A percentile compares a stretch with the other conserved stretches of the same genome.
Conservation (phyloP, 202 grass and related monocot genomes). For the Musa balbisiana region DNA sequence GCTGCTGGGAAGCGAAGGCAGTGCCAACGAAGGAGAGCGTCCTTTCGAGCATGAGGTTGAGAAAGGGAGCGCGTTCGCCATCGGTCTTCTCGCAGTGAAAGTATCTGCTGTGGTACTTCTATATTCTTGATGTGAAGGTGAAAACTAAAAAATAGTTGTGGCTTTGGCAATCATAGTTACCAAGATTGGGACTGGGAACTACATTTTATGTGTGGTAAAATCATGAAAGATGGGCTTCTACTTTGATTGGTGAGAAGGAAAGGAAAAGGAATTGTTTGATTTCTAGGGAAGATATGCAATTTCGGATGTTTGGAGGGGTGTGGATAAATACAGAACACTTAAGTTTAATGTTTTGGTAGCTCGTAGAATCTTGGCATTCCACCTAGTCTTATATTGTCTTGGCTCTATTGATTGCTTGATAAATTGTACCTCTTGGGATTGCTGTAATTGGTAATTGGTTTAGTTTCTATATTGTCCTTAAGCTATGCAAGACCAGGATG, state of each 20-base stretch:
- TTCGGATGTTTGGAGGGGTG: background rate
- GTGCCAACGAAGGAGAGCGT: conserved; percentile 33
- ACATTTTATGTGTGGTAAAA: background rate
- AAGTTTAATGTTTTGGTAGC: too few relatives aligned
- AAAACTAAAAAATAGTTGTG: too few relatives aligned
- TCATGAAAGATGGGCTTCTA: background rate
- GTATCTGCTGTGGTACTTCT: conserved; percentile 25
- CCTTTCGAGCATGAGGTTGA: conserved; percentile 93
- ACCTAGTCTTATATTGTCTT: background rate
- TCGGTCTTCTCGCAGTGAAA: conserved; percentile 96
- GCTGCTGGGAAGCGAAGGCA: conserved; percentile 1
- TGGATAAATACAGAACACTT: background rate
- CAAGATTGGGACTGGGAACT: too few relatives aligned
- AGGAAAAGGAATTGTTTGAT: background rate
- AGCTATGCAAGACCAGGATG: too few relatives aligned
- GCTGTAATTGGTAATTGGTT: background rate
- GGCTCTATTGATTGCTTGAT: background rate
- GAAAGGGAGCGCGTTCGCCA: conserved; percentile 91
- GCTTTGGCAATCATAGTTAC: too few relatives aligned
- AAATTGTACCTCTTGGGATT: background rate
- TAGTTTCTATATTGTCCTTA: background rate
- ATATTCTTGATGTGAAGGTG: background rate
- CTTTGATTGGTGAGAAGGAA: background rate
- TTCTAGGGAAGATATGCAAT: background rate
- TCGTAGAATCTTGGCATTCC: too few relatives aligned